These are phyloP conservation scores for Sechiopsis laciniata DNA, from an alignment of 306 rosid species.

Conservation along the genomic window DNA sequence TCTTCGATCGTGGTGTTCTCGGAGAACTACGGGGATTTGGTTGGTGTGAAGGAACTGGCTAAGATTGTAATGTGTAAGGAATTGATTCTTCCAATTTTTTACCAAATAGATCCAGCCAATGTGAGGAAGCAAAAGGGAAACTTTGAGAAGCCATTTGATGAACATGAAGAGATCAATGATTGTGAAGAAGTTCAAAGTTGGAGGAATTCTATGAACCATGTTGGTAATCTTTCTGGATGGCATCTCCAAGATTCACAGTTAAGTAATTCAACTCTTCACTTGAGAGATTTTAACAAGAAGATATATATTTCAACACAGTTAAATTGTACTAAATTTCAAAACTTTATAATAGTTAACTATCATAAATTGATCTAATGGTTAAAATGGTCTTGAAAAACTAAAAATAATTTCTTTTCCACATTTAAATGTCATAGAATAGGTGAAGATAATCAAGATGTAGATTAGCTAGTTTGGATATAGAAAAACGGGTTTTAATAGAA, in stretches of 20 bases:
- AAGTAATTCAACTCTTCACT: neutral
- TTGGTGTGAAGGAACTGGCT: constrained; percentile 36
- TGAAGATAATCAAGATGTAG: too few species aligned
- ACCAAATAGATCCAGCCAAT: constrained; percentile 34
- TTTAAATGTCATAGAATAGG: too few species aligned
- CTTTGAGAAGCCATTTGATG: constrained; percentile 21
- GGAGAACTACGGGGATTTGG: constrained; percentile 33
- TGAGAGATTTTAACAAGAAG: too few species aligned
- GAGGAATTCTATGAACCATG: constrained; percentile 28
- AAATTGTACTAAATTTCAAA: too few species aligned
- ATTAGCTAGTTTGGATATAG: too few species aligned
- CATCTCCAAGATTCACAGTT: neutral
- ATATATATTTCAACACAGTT: too few species aligned
- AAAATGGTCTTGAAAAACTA: too few species aligned
- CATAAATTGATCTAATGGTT: too few species aligned
- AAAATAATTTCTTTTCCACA: too few species aligned
- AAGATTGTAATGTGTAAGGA: constrained; percentile 31
- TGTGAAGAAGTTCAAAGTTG: constrained; percentile 26
- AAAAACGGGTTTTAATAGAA: too few species aligned
- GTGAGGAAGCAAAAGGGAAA: constrained; percentile 32
- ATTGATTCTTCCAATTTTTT: constrained; percentile 37
- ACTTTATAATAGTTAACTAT: too few species aligned
- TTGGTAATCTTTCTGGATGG: constrained; percentile 17
- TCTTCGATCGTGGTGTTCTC: constrained; percentile 40
- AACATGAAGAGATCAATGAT: constrained; percentile 23